phyloP scores from a whole-genome alignment of 1,284 basidiomycete genomes.

The Heterobasidion irregulare region DNA sequence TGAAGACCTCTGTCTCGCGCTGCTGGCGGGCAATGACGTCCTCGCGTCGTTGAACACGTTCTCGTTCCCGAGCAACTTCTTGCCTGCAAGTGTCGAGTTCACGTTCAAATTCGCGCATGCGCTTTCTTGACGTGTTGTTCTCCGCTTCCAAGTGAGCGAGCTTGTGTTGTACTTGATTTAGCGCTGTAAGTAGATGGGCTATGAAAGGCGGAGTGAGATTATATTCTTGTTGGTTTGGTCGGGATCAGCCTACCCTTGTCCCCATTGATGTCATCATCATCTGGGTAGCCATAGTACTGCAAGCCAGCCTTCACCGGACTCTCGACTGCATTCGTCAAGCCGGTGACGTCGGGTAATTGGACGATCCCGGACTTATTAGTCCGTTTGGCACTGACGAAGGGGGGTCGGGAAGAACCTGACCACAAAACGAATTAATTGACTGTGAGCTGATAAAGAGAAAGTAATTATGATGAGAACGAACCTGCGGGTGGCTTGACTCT shows the following conservation, averaged over 20 bases:
- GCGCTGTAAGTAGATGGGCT: constrained; percentile 54
- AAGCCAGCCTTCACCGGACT: constrained; percentile 51
- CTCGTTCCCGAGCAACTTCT: constrained; percentile 61
- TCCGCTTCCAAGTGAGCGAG: constrained; percentile 69
- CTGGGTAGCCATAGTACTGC: constrained; percentile 42
- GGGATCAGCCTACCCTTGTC: constrained; percentile 40
- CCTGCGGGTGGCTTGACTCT: neutral
- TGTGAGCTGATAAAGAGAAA: neutral
- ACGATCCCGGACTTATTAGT: constrained; percentile 19
- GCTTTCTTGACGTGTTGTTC: constrained; percentile 67
- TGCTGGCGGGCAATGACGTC: constrained; percentile 31
- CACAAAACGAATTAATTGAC: neutral
- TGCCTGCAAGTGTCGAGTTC: constrained; percentile 74
- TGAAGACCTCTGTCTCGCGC: constrained; percentile 7
- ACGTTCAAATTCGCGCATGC: constrained; percentile 74
- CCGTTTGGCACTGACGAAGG: constrained; percentile 3
- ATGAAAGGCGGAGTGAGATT: constrained; percentile 4
- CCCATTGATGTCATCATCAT: constrained; percentile 38
- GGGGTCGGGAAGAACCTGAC: neutral
- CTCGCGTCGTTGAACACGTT: constrained; percentile 48
- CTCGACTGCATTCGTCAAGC: constrained; percentile 64
- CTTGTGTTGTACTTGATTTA: constrained; percentile 57
- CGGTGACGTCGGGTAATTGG: constrained; percentile 71
- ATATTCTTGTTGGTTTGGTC: constrained; percentile 1
- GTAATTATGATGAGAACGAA: neutral